phyloP scores from a whole-genome alignment of 2,329 filamentous ascomycete species.

The Decorospora gaudefroyi region DNA sequence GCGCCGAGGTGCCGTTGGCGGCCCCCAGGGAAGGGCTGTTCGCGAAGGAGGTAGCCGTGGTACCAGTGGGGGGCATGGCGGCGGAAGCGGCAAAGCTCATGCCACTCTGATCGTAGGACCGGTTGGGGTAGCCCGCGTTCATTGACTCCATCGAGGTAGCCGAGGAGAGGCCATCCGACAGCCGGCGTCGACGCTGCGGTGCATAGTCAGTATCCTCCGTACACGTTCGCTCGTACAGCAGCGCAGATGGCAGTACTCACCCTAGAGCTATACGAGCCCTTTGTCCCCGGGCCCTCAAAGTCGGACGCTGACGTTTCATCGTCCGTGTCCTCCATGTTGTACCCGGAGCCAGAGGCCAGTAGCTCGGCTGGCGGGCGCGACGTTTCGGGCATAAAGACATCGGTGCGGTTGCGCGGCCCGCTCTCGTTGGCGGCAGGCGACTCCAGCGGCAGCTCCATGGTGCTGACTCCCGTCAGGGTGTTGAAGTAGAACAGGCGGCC shows the following conservation, averaged over 20 bases:
- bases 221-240: conserved; percentile 4
- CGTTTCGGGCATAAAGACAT: conserved; percentile 85
- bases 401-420: conserved; percentile 85
- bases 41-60: conserved; percentile 60
- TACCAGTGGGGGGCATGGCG: conserved; percentile 55
- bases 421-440: conserved; percentile 81
- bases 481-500: conserved; percentile 97
- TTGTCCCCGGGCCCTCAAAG: conserved; percentile 74
- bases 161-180: conserved; percentile 74
- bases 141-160: conserved; percentile 92
- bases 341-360: conserved; percentile 82
- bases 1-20: conserved; percentile 53
- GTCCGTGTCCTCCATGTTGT: conserved; percentile 84
- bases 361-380: conserved; percentile 88
- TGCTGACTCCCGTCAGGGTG: conserved; percentile 92
- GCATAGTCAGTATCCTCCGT: conserved; percentile 31
- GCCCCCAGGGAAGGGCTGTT: conserved; percentile 53
- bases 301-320: conserved; percentile 84
- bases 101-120: conserved; percentile 52
- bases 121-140: conserved; percentile 66
- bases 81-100: conserved; percentile 53
- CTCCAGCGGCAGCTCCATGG: conserved; percentile 91
- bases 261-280: conserved; percentile 70
- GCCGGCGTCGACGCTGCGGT: conserved; percentile 55
- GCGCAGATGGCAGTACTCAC: conserved; percentile 54